Evolutionary conservation across 805 yeast genomes (phyloP).

Genomic region (Nakazawaea siamensis): DNA sequence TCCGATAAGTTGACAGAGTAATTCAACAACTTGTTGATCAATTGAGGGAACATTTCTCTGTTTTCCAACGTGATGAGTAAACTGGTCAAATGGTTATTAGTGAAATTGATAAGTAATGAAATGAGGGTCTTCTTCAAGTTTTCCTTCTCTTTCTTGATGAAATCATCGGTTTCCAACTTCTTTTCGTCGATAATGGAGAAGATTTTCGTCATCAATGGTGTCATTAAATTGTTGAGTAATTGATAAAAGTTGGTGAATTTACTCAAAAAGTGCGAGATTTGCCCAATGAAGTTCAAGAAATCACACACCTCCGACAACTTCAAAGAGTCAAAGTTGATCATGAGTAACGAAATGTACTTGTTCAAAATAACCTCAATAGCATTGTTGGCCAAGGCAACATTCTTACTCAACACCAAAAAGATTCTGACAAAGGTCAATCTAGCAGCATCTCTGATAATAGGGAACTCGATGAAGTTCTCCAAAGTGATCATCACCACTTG

Average conservation of each 20-base stretch:
- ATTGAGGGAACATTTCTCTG: conserved; percentile 45
- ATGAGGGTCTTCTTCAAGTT: conserved; percentile 64
- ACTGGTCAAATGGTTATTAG: conserved; percentile 73
- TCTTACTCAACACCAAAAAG: conserved; percentile 58
- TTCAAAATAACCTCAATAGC: conserved; percentile 41
- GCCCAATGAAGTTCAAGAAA: conserved; percentile 80
- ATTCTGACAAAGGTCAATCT: conserved; percentile 84
- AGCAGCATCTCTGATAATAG: conserved; percentile 73
- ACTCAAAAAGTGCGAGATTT: conserved; percentile 72
- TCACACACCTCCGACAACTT: conserved; percentile 64
- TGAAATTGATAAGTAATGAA: conserved; percentile 58
- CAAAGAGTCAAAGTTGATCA: conserved; percentile 48
- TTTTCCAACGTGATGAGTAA: conserved; percentile 66
- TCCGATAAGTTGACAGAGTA: conserved; percentile 60
- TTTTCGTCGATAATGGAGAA: conserved; percentile 28
- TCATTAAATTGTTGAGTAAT: conserved; percentile 60
- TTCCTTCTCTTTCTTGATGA: conserved; percentile 46
- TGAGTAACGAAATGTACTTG: conserved; percentile 60
- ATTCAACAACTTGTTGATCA: conserved; percentile 56
- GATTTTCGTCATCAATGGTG: conserved; percentile 67
- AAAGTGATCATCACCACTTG: conserved; percentile 79
- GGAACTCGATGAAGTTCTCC: conserved; percentile 61
- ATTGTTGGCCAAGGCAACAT: conserved; percentile 34
- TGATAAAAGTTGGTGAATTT: conserved; percentile 61
- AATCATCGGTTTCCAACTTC: conserved; percentile 20